Percentiles rank a stretch among this genome's conserved stretches.
phyloP scores from a whole-genome alignment of 345 rosid species.

The Eucalyptus grandis region DNA sequence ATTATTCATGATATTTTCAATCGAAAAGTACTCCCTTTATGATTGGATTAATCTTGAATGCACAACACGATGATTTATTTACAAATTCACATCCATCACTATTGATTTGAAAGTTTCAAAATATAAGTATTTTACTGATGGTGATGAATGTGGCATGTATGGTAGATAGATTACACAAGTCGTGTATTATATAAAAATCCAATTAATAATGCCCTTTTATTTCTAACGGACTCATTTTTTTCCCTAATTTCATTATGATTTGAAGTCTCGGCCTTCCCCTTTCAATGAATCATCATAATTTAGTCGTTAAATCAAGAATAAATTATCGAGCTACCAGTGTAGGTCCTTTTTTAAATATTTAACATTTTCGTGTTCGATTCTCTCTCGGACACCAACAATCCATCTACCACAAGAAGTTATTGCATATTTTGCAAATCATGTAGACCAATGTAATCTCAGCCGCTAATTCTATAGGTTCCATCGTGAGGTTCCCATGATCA shows the following conservation, averaged over 20 bases:
- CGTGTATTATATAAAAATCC: background rate
- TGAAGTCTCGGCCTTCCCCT: background rate
- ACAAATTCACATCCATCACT: background rate
- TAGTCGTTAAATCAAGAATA: background rate
- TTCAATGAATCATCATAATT: background rate
- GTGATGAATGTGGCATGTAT: background rate
- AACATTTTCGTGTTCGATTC: background rate
- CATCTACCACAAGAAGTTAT: background rate
- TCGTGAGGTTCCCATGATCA: background rate
- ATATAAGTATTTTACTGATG: background rate
- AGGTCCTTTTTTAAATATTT: background rate
- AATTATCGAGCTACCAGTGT: background rate
- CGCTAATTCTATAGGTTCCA: too few relatives aligned
- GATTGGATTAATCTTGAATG: background rate
- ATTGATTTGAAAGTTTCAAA: background rate
- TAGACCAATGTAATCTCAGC: background rate
- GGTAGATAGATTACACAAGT: background rate
- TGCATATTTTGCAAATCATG: background rate
- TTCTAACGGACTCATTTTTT: background rate
- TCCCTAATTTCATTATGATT: background rate
- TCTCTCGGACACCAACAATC: background rate
- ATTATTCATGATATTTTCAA: too few relatives aligned
- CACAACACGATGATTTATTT: background rate
- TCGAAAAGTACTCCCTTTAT: background rate
- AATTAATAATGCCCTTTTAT: too few relatives aligned